Evolutionary conservation across 352 stramenopile genomes (phyloP), one percentile per base, ranked within the genome.

Genomic region (Phytophthora pistaciae): DNA sequence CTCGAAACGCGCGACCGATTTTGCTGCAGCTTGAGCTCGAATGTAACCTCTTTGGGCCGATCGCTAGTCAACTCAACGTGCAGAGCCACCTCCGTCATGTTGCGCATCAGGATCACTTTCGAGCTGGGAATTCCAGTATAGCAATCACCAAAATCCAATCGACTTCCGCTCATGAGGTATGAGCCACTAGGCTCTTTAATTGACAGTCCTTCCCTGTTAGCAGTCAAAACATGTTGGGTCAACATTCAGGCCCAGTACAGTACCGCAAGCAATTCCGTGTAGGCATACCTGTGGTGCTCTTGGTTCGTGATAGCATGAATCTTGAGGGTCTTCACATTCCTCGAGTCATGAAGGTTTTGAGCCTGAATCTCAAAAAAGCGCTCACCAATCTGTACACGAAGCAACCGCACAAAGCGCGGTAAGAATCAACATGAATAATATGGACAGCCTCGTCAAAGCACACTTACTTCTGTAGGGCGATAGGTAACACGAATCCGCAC

Each of bases 281-380:
- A 50, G 18, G 48, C 27, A 57, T 68, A 96, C 90, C 90, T 82
- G 68, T 97, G 91, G 40, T 96, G 91, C 54, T 97, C 91, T 66
- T 96, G 93, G 77, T 94, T 95, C 21, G 90, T 94, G 20, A 96
- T 89, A 6, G 89, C 85, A 64, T 97, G 91, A 18, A 97, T 92
- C 50, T 82, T 91, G 5, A 97, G 73, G n/a, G 84, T 93, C 50
- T 96, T 97, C 4, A 95, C 80, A 59, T 97, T 97, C 46, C 89
- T 75, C 5, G 87, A 84, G 56, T 97, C 88, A 33, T 97, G 89
- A 7, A 97, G 63, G 55, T 97, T 97, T 57, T 97, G 89, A 0
- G 88, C 85, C 38, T 95, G 85, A 55, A 97, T 91, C 71, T 96
- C 89, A 67, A 97, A 95, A 68, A 93, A 95, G 2, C 84, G 74